Evolutionary conservation across 352 stramenopile species (phyloP).

Genomic region (Globisporangium middletonii): DNA sequence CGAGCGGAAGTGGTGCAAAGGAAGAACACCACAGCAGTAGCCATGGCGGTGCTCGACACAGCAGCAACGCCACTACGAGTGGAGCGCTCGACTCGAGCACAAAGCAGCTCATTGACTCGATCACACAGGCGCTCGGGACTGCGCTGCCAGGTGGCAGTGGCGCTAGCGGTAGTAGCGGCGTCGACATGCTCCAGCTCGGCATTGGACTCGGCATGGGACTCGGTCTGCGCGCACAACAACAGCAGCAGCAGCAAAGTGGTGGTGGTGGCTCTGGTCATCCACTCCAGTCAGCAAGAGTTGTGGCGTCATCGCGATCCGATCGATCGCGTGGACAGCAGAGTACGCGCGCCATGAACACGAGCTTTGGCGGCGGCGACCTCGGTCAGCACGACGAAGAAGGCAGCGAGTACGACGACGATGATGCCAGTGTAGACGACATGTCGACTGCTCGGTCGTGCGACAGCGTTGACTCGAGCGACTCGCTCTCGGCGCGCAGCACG

Average conservation of each 20-base stretch:
- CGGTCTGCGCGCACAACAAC: constrained; percentile 60
- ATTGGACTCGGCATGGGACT: constrained; percentile 89
- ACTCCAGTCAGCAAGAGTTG: neutral
- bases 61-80: neutral
- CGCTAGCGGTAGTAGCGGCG: constrained; percentile 11
- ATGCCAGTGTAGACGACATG: constrained; percentile 18
- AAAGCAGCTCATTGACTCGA: constrained; percentile 66
- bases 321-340: constrained; percentile 1
- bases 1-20: constrained; percentile 1
- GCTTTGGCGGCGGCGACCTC: too few relatives aligned
- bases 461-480: constrained; percentile 19
- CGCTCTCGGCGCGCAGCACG: constrained; percentile 24
- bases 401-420: constrained; percentile 11
- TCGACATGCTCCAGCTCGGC: constrained; percentile 72
- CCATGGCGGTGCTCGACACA: neutral
- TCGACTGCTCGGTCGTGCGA: constrained; percentile 24
- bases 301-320: constrained; percentile 1
- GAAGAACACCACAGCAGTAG: constrained; percentile 2
- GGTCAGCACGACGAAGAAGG: too few relatives aligned
- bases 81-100: constrained; percentile 35
- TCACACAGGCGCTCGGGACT: constrained; percentile 63
- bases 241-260: constrained; percentile 13
- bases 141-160: constrained; percentile 27
- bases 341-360: neutral
- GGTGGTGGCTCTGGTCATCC: neutral